These are phyloP conservation scores for Starmera caribaea DNA, from an alignment of 805 yeast genomes.

Conservation along the genomic window DNA sequence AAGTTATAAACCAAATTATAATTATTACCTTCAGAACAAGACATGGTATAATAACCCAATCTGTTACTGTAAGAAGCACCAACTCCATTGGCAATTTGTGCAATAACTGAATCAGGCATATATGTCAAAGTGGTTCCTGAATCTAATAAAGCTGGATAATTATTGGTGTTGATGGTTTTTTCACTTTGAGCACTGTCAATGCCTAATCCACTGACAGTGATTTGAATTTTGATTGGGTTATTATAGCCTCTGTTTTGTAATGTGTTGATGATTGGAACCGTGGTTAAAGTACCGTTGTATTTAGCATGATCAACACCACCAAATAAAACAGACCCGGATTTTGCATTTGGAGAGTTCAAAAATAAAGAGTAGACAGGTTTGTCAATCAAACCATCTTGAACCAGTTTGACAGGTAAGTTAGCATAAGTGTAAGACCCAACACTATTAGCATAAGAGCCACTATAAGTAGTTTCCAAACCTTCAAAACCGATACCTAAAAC, in stretches of 20 bases:
- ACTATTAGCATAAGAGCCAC: slow-evolving; percentile 17
- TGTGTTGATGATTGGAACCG: slow-evolving; percentile 44
- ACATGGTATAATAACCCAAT: slow-evolving; percentile 35
- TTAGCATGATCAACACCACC: slow-evolving; percentile 66
- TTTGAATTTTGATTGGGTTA: slow-evolving; percentile 33
- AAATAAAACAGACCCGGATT: slow-evolving; percentile 49
- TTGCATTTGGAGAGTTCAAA: slow-evolving; percentile 33
- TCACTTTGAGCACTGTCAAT: background rate
- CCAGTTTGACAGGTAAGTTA: slow-evolving; percentile 59
- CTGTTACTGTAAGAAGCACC: slow-evolving; percentile 33
- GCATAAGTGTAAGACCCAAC: slow-evolving; percentile 33
- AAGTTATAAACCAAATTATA: slow-evolving; percentile 37
- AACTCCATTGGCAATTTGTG: slow-evolving; percentile 26
- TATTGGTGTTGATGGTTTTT: slow-evolving; percentile 8
- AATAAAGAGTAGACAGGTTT: slow-evolving; percentile 54
- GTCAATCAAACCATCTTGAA: slow-evolving; percentile 44
- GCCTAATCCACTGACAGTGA: slow-evolving; percentile 22
- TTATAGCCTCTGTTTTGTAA: slow-evolving; percentile 12
- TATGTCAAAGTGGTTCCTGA: slow-evolving; percentile 36
- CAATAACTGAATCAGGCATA: slow-evolving; percentile 29
- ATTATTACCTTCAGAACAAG: slow-evolving; percentile 29
- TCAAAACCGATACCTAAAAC: slow-evolving; percentile 68
- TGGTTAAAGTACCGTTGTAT: slow-evolving; percentile 40
- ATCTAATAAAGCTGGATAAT: slow-evolving; percentile 31
- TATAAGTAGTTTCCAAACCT: slow-evolving; percentile 56